phyloP scores from a whole-genome alignment of 2,329 filamentous ascomycete species.

The Trichoderma semiorbis region DNA sequence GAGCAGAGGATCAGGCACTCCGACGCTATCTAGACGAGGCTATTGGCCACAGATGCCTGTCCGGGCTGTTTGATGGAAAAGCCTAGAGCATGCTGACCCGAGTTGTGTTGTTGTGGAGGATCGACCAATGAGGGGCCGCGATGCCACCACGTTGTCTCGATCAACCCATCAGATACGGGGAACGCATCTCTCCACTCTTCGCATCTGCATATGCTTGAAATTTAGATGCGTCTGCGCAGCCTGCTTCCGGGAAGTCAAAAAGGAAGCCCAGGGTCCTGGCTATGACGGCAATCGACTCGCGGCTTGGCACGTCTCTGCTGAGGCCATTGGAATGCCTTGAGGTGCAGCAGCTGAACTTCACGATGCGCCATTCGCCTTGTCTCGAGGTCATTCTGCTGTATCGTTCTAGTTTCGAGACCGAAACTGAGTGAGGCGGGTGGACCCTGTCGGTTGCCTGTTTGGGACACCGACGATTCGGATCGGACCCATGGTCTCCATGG shows the following conservation, averaged over 20 bases:
- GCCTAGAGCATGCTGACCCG: conserved; percentile 2
- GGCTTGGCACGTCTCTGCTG: not conserved
- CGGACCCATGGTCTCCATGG: not conserved
- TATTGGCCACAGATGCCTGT: conserved; percentile 16
- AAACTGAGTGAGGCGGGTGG: not conserved
- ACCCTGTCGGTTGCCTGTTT: conserved; percentile 2
- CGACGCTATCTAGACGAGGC: not conserved
- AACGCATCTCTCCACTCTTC: not conserved
- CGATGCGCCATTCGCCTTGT: not conserved
- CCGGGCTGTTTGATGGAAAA: not conserved
- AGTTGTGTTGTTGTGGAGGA: not conserved
- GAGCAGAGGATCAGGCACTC: conserved; percentile 1
- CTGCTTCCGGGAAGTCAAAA: not conserved
- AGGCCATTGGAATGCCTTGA: not conserved
- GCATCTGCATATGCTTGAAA: conserved; percentile 14
- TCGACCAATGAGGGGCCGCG: conserved; percentile 13
- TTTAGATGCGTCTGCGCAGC: conserved; percentile 5
- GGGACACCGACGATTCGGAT: conserved; percentile 16
- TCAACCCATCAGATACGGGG: conserved; percentile 9
- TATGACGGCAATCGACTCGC: not conserved
- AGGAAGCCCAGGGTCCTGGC: not conserved
- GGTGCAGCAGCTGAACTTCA: not conserved
- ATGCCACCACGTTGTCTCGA: conserved; percentile 13
- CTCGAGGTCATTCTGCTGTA: not conserved
- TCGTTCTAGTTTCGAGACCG: conserved; percentile 7